A percentile compares a stretch with the other conserved stretches of the same genome.
Evolutionary conservation across 164 flowering plant genomes (phyloP).

Genomic region (Stephania yunnanensis): DNA sequence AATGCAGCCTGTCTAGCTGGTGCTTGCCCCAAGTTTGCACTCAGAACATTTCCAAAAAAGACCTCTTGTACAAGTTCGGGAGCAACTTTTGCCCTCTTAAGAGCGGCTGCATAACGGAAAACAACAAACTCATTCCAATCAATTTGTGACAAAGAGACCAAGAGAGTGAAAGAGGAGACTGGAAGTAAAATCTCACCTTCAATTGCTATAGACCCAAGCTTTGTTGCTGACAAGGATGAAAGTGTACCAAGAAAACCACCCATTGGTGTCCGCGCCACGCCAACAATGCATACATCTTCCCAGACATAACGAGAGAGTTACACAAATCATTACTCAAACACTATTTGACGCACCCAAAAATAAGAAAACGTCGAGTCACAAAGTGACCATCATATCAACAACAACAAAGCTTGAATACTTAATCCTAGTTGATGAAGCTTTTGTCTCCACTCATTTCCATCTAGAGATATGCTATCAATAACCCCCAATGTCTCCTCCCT

Average conservation of each 20-base stretch:
- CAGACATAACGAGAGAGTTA: slow-evolving; percentile 13
- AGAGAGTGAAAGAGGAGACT: neutral
- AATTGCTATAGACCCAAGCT: slow-evolving; percentile 76
- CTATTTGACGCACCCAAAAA: slow-evolving; percentile 11
- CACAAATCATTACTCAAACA: neutral
- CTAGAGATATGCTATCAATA: no score
- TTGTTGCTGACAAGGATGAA: slow-evolving; percentile 80
- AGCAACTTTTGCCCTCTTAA: slow-evolving; percentile 72
- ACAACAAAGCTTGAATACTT: neutral
- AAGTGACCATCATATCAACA: neutral
- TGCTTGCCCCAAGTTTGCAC: slow-evolving; percentile 97
- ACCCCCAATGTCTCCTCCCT: neutral
- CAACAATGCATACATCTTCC: slow-evolving; percentile 93
- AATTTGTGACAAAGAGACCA: neutral
- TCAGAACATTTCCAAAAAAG: slow-evolving; percentile 90
- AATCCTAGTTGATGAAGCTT: no score
- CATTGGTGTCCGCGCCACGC: slow-evolving; percentile 95
- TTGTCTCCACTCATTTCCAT: no score
- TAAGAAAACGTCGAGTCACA: neutral
- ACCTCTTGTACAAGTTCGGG: slow-evolving; percentile 90
- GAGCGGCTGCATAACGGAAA: slow-evolving; percentile 51
- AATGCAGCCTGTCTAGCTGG: slow-evolving; percentile 98
- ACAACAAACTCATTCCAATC: neutral
- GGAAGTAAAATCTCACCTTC: neutral
- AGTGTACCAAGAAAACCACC: slow-evolving; percentile 88